Base-by-base conservation (phyloP, 2,329 filamentous ascomycete species). In the Ophiostoma populinum region DNA sequence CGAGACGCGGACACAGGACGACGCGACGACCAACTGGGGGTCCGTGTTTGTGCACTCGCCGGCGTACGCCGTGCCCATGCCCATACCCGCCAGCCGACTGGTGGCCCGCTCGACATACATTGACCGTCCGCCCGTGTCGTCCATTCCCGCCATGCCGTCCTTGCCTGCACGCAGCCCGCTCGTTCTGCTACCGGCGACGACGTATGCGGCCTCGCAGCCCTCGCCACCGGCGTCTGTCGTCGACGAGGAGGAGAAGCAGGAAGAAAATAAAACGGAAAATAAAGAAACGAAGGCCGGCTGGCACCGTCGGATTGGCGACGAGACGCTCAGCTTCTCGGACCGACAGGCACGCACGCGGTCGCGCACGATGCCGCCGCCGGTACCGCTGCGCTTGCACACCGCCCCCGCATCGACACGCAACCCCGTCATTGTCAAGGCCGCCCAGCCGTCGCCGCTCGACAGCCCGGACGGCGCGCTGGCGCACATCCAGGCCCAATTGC, bases 251-350 rank as follows among this genome's bases (percentile, higher is more conserved):
- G 25, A 32, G 11, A n/a, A 7, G 11, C 12, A 24, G 17, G 12
- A n/a, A 26, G 21, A 26, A 20, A 13, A 39, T 6, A 12, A 17
- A 13, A 18, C n/a, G 25, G 30, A 25, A 5, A 39, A 45, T 21
- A 43, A 49, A 8, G 31, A 41, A 10, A 24, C 21, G 46, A 35
- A 50, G 18, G 51, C 54, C 5, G 34, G 44, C 44, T 75, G 69
- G 61, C 67, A 75, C 47, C 59, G 56, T 24, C 65, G 70, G 3
- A 54, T 75, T 32, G 72, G 72, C 17, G 67, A 75, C 29, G 55
- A 64, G 16, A 65, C 65, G 36, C 67, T 67, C 16, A 62, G 65
- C 2, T 77, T 77, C 45, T 73, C 72, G 2, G 58, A 59, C 24
- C 60, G 69, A 39, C 60, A 58, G 45, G 52, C 57, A 24, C 57